Base-by-base conservation (phyloP, 2,329 filamentous ascomycete genomes). In the Penicillium brasilianum region DNA sequence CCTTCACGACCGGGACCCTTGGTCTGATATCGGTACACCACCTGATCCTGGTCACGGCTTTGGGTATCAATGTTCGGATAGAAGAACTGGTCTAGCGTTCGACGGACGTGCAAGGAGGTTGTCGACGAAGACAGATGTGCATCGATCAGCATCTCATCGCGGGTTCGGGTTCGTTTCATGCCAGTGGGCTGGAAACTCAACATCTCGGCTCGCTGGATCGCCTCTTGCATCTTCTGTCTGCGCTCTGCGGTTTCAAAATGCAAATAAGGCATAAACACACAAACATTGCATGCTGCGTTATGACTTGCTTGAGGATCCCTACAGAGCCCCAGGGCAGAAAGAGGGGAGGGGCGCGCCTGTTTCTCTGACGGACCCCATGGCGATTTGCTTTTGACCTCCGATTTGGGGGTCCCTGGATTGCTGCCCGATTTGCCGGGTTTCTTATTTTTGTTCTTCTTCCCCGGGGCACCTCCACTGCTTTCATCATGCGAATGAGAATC, bases 51-150 rank as follows among this genome's bases (percentile, higher is more conserved):
- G 64, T 90, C 87, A 37, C 87, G 82, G 9, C 77, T 80, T 46
- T 82, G 78, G 0, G 87, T 90, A 65, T 88, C 75, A 32, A 78
- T 77, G 34, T 86, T 87, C 41, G 87, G 85, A 65, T 89, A 89
- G 70, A 86, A 88, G 71, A 86, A 89, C 58, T 90, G 87, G 67
- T 89, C 87, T 0, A 89, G 76, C 0, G 87, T 89, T 22, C 87
- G 80, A 10, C 87, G 82, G 0, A 87, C 81, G 69, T 90, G 87
- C 8, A 77, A 66, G 0, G 75, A 77, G 0, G 74, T 71, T 0
- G 72, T 73, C 1, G 75, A 77, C 10, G 74, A 76, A 13, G 71
- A 70, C 7, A 77, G 62, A 62, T 77, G 75, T 1, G 76, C 76
- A 30, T 75, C 69, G 25, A 78, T 72, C n/a, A 78, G 68, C 74